phyloP scores from a whole-genome alignment of 768 basidiomycete genomes.

The Thelephora aurantiotincta region DNA sequence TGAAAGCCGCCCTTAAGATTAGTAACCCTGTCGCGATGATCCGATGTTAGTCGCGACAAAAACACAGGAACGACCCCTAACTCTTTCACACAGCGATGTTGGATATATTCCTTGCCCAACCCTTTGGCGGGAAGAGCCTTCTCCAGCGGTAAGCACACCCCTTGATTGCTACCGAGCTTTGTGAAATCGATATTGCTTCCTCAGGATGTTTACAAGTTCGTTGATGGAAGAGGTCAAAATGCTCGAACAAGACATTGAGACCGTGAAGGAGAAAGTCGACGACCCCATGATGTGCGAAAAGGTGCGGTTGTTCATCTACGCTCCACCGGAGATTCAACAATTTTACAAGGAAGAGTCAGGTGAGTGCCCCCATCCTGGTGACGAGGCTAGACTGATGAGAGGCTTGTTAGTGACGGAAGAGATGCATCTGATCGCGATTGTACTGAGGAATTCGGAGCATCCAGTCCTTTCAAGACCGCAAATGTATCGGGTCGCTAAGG shows the following conservation, averaged over 20 bases:
- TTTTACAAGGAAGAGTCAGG: slow-evolving; percentile 71
- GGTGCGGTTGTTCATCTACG: slow-evolving; percentile 73
- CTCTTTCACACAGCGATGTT: slow-evolving; percentile 36
- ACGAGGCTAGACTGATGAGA: neutral
- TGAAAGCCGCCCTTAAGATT: slow-evolving; percentile 82
- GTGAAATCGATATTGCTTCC: neutral
- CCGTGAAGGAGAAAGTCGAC: slow-evolving; percentile 79
- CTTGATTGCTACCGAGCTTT: neutral
- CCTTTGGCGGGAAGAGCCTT: slow-evolving; percentile 87
- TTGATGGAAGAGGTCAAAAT: slow-evolving; percentile 79
- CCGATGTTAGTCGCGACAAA: slow-evolving; percentile 36
- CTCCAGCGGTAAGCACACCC: slow-evolving; percentile 58
- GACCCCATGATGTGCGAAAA: slow-evolving; percentile 84
- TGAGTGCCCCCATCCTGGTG: slow-evolving; percentile 19
- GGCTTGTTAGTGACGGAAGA: slow-evolving; percentile 43
- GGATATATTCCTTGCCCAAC: slow-evolving; percentile 92
- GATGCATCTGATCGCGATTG: slow-evolving; percentile 62
- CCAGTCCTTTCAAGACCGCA: slow-evolving; percentile 67
- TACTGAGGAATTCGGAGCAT: slow-evolving; percentile 66
- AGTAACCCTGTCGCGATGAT: slow-evolving; percentile 97
- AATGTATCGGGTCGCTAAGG: slow-evolving; percentile 65
- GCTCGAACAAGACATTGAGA: slow-evolving; percentile 76
- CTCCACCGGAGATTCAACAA: slow-evolving; percentile 78
- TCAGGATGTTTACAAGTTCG: slow-evolving; percentile 90
- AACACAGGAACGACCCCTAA: neutral